Base-by-base conservation (phyloP, 2,329 filamentous ascomycete species). In the Claviceps arundinis region DNA sequence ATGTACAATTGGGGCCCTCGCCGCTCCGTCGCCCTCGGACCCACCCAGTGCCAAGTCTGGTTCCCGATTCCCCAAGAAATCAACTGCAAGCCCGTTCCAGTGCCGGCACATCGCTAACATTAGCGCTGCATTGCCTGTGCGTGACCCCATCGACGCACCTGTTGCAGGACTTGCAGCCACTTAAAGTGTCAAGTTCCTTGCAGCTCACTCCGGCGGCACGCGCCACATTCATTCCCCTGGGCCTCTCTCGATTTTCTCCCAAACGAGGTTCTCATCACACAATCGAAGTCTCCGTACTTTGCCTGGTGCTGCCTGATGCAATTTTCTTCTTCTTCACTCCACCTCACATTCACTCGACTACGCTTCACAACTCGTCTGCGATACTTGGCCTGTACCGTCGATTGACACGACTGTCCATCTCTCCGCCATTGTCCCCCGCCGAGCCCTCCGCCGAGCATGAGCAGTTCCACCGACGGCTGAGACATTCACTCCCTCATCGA, bases 361-460 rank as follows among this genome's bases (percentile, higher is more conserved):
- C 45, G 37, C n/a, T 17, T 47, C 45, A 47, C 45, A 19, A 37
- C 2, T 13, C 30, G 17, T 19, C 14, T 22, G 37, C 34, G 30
- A 24, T 37, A 11, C 45, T 22, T 37, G 8, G 14, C 11, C 5
- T 17, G 7, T 26, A 34, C 43, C 3, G 43, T 22, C 16, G 2
- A 17, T 17, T 26, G 16, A n/a, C 42, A 16, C 22, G 42, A 24
- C 42, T 24, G 42, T n/a, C 11, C 41, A 19, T 24, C 22, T 48
- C 14, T 38, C 16, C 14, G 17, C 24, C 19, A 37, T 46, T 54
- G 44, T 40, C 16, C 30, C 37, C 41, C 19, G 37, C 22, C 16
- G 38, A 47, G 38, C 50, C 19, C 45, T 45, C 42, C 37, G 53
- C 48, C 47, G 43, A 52, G 50, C 19, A 50, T 52, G 44, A 48